phyloP scores from a whole-genome alignment of 768 basidiomycete genomes.

The Pleurotus ostreatus region DNA sequence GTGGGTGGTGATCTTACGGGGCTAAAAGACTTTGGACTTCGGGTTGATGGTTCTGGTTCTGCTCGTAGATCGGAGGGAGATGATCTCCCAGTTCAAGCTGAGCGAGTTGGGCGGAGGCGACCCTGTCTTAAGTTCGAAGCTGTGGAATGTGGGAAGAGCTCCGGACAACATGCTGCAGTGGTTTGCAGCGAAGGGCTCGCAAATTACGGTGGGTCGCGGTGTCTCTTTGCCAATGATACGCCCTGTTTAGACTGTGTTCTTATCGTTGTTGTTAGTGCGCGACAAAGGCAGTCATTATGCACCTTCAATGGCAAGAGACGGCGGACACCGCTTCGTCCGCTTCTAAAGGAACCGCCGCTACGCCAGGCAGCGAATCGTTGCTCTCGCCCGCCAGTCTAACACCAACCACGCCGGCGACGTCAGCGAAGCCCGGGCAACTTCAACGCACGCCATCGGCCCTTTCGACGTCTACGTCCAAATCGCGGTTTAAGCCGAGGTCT shows the following conservation, averaged over 20 bases:
- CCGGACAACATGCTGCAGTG: slow-evolving; percentile 91
- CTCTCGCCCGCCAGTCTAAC: slow-evolving; percentile 20
- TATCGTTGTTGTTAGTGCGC: slow-evolving; percentile 56
- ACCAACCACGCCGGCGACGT: slow-evolving; percentile 9
- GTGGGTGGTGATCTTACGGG: slow-evolving; percentile 38
- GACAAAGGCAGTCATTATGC: slow-evolving; percentile 81
- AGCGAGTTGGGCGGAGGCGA: slow-evolving; percentile 71
- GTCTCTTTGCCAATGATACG: neutral
- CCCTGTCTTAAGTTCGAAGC: slow-evolving; percentile 58
- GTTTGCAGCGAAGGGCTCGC: slow-evolving; percentile 87
- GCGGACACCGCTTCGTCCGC: slow-evolving; percentile 24
- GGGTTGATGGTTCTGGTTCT: neutral
- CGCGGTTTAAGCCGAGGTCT: neutral
- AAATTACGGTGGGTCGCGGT: slow-evolving; percentile 70
- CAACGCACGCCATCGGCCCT: slow-evolving; percentile 2
- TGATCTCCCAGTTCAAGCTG: slow-evolving; percentile 90
- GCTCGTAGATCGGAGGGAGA: slow-evolving; percentile 56
- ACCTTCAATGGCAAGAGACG: slow-evolving; percentile 82
- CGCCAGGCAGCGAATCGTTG: slow-evolving; percentile 12
- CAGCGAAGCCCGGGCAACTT: neutral
- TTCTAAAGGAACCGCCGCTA: neutral
- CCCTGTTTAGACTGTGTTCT: neutral
- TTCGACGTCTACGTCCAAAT: slow-evolving; percentile 1
- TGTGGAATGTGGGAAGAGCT: slow-evolving; percentile 75
- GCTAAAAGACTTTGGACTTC: neutral